Evolutionary conservation across 129 eudicot genomes (phyloP).

Genomic region (Oenanthe sinensis): DNA sequence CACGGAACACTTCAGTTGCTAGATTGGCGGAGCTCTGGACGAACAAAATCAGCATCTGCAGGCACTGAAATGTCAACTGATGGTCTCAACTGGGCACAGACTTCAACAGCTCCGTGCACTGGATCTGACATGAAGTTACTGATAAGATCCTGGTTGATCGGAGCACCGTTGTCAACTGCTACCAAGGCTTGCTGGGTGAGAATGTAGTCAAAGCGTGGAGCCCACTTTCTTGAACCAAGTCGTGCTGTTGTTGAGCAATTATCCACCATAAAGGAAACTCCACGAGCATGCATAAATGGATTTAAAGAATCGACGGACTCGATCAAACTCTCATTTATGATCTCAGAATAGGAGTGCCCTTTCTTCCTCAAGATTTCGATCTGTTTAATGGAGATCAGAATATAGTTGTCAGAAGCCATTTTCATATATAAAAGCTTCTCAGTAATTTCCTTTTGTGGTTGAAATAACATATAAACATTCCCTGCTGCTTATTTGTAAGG

Average conservation of each 20-base stretch:
- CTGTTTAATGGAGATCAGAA: conserved; percentile 20
- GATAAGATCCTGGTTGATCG: conserved; percentile 72
- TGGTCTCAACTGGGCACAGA: conserved; percentile 95
- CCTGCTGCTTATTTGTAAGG: background rate
- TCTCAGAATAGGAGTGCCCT: conserved; percentile 96
- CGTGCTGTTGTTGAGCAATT: conserved; percentile 95
- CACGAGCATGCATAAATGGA: conserved; percentile 99
- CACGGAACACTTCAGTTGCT: conserved; percentile 23
- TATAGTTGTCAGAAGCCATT: background rate
- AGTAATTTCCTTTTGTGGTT: background rate
- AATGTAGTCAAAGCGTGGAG: conserved; percentile 88
- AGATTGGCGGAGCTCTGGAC: conserved; percentile 80
- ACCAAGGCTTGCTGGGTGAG: conserved; percentile 93
- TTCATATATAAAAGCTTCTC: background rate
- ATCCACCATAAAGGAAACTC: conserved; percentile 97
- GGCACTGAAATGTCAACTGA: conserved; percentile 91
- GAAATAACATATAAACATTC: background rate
- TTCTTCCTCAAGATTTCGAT: conserved; percentile 93
- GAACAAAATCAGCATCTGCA: conserved; percentile 89
- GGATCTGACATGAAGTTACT: conserved; percentile 90
- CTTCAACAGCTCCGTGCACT: conserved; percentile 81
- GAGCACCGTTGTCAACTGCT: conserved; percentile 63
- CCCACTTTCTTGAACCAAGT: conserved; percentile 97
- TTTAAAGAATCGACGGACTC: conserved; percentile 92
- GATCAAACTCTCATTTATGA: conserved; percentile 88